A percentile compares a stretch with the other conserved stretches of the same genome.
Evolutionary conservation across 2,329 filamentous ascomycete genomes (phyloP).

Genomic region (Furcasterigmium furcatum): DNA sequence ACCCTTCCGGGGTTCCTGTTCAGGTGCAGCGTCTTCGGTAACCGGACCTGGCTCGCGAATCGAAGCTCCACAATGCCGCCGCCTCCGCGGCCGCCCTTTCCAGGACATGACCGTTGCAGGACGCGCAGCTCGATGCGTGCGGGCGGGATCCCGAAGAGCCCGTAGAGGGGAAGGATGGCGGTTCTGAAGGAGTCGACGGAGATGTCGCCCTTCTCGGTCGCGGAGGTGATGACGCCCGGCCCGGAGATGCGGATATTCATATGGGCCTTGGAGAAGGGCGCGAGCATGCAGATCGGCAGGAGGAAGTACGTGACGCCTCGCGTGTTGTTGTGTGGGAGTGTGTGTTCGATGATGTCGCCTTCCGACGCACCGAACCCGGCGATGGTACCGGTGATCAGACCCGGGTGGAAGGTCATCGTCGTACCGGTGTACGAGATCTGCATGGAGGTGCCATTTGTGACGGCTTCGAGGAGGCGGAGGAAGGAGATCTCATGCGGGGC

Average conservation of each 20-base stretch:
- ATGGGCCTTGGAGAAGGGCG: constrained; percentile 88
- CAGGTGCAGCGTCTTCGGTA: constrained; percentile 92
- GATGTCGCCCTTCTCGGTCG: constrained; percentile 80
- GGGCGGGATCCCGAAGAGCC: constrained; percentile 78
- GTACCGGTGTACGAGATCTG: constrained; percentile 97
- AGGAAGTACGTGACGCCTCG: constrained; percentile 91
- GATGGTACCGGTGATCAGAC: constrained; percentile 83
- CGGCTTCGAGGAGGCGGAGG: constrained; percentile 85
- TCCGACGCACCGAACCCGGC: constrained; percentile 68
- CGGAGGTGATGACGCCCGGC: constrained; percentile 86
- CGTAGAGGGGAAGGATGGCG: constrained; percentile 85
- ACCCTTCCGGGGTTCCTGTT: constrained; percentile 78
- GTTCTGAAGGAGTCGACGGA: constrained; percentile 93
- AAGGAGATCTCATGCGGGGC: constrained; percentile 93
- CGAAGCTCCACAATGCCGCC: constrained; percentile 90
- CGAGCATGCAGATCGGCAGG: constrained; percentile 81
- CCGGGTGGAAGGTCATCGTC: constrained; percentile 86
- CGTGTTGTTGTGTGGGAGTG: constrained; percentile 71
- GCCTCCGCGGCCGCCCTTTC: constrained; percentile 71
- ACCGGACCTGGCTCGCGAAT: constrained; percentile 87
- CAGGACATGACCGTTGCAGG: constrained; percentile 74
- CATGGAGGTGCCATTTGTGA: constrained; percentile 93
- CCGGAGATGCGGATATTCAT: constrained; percentile 90
- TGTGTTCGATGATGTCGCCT: constrained; percentile 77
- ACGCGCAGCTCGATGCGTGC: constrained; percentile 84